Evolutionary conservation across 1,139 yeast genomes (phyloP), one percentile per base, ranked within the genome.

Genomic region (Saccharomyces pastorianus): DNA sequence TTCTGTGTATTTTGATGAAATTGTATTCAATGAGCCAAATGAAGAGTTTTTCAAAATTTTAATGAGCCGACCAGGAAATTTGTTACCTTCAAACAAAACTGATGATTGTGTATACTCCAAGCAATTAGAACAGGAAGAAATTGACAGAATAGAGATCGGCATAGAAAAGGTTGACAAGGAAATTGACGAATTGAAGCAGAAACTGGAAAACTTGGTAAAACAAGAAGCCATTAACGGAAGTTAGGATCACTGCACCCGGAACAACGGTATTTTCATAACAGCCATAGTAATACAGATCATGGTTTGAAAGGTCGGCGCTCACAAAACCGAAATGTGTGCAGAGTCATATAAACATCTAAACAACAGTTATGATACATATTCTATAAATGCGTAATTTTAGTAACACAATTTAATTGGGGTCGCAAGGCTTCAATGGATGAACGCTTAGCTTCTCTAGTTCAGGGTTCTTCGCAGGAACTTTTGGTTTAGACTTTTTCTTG

Each of bases 11-110:
- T 93, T 86, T 66, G 99, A 93, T 66, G 99, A 93, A 68, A 74
- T 93, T 42, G 96, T 93, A 9, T 93, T 95, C 66, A 90, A 88
- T 67, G 99, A 93, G 68, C 99, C 99, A 2, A 90, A 97, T 1
- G 98, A 93, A 63, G 79, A 79, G 29, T 82, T 90, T 70, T 91
- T 93, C 57, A 61, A 86, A 60, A 73, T 84, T 6, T 76, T 93
- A 63, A 88, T 96, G 8, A 72, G 78, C 48, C 78, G 80, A 56
- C 96, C 97, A 1, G 85, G 89, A 31, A 87, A 88, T 52, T 65
- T 85, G 53, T 71, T 90, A 49, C 95, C 95, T 0, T 79, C 82
- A 53, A 77, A 76, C 57, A 76, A 82, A 55, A 64, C 78, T 2
- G 78, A 73, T 49, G 76, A 75, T 17, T 65, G 67, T 51, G 68